A percentile compares a stretch with the other conserved stretches of the same genome.
Evolutionary conservation across 345 rosid genomes (phyloP).

Genomic region (Atalantia buxifolia): DNA sequence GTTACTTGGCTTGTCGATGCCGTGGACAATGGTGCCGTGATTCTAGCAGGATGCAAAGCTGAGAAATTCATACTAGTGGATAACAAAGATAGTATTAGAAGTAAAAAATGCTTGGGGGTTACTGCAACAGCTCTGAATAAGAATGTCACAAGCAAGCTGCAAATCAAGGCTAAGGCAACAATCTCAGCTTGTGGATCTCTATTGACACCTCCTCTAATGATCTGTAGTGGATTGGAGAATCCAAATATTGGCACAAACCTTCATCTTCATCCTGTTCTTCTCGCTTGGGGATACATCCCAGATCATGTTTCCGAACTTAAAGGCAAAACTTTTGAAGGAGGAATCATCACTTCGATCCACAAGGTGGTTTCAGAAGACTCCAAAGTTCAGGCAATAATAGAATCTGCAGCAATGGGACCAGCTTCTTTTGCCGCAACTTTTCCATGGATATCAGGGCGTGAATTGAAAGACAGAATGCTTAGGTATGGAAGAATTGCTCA

Average conservation of each 20-base stretch:
- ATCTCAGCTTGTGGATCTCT: slow-evolving; percentile 66
- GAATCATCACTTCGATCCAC: slow-evolving; percentile 57
- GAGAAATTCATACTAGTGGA: slow-evolving; percentile 44
- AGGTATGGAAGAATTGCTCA: slow-evolving; percentile 51
- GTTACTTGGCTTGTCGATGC: slow-evolving; percentile 71
- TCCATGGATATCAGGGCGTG: slow-evolving; percentile 71
- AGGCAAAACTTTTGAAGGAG: slow-evolving; percentile 56
- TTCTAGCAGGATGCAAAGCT: slow-evolving; percentile 55
- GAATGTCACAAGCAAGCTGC: slow-evolving; percentile 35
- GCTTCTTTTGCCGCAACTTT: slow-evolving; percentile 43
- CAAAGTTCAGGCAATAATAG: slow-evolving; percentile 42
- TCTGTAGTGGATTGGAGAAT: slow-evolving; percentile 56
- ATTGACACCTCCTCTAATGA: slow-evolving; percentile 60
- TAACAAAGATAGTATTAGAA: slow-evolving; percentile 11
- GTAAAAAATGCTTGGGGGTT: slow-evolving; percentile 51
- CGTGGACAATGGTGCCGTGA: slow-evolving; percentile 46
- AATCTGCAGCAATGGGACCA: slow-evolving; percentile 63
- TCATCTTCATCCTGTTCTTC: slow-evolving; percentile 56
- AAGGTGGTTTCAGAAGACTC: slow-evolving; percentile 30
- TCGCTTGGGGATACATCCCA: slow-evolving; percentile 73
- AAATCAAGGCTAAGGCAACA: slow-evolving; percentile 57
- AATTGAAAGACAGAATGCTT: slow-evolving; percentile 50
- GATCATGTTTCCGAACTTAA: slow-evolving; percentile 27
- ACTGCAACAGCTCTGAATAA: slow-evolving; percentile 10
- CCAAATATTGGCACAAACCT: slow-evolving; percentile 57